Base-by-base conservation (phyloP, 2,329 filamentous ascomycete genomes). In the Talaromyces sp. region DNA sequence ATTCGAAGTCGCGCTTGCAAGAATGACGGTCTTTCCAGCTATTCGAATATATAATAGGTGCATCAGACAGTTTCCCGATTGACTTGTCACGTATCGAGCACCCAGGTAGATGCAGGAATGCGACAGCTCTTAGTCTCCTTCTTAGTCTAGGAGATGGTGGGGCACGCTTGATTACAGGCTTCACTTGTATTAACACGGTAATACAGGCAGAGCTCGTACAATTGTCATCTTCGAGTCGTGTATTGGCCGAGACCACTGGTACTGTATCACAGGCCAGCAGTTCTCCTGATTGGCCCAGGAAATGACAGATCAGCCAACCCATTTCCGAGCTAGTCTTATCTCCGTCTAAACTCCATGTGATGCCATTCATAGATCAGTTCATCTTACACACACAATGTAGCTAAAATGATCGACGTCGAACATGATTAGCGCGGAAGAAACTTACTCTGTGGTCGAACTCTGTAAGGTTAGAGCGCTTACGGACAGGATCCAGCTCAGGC, bases 291-390 rank as follows among this genome's bases (percentile, higher is more conserved):
- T 54, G 48, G 48, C 46, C 18, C 28, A 33, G 16, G 23, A 28
- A 28, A 35, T 54, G 28, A 33, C 48, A 5, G 25, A 31, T n/a
- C 9, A 33, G 23, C 46, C 46, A 50, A 50, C 46, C 28, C 14
- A 50, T n/a, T 31, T 8, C 46, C 46, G 7, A 44, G 42, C 42
- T 46, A 12, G 9, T 11, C 31, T 54, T 54, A 54, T 14, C 50
- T 35, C 50, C 50, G 50, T 14, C 31, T 54, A 54, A n/a, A 54
- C 50, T 54, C 31, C 50, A 52, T 35, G 14, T n/a, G n/a, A n/a
- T n/a, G n/a, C n/a, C n/a, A n/a, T n/a, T 7, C 21, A 48, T 25
- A 2, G 12, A 11, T 23, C 42, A 12, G 37, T 21, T 3, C 39
- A 18, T 16, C 39, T 42, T 18, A 42, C 39, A 28, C 6, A 6